phyloP scores from a whole-genome alignment of 305 asterid genomes.

The Fraxinus sp. region DNA sequence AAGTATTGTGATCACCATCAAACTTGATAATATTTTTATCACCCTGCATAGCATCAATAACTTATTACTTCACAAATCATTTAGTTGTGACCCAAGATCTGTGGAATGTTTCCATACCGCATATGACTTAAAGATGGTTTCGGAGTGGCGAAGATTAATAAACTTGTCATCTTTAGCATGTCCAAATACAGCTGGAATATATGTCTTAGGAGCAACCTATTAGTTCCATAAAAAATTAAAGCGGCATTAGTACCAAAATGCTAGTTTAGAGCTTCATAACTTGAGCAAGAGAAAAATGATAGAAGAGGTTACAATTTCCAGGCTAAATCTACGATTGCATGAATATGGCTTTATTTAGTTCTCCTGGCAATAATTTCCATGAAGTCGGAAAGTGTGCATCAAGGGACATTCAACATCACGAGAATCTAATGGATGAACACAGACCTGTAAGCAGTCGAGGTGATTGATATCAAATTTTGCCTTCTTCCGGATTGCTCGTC shows the following conservation, averaged over 20 bases:
- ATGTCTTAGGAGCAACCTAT: slow-evolving; percentile 89
- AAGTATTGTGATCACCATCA: slow-evolving; percentile 96
- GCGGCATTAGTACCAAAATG: slow-evolving; percentile 23
- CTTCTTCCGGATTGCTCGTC: slow-evolving; percentile 81
- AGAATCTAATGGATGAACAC: slow-evolving; percentile 23
- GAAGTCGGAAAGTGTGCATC: background rate
- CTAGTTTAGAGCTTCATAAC: slow-evolving; percentile 15
- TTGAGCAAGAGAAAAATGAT: slow-evolving; percentile 5
- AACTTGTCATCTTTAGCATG: slow-evolving; percentile 95
- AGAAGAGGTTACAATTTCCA: background rate
- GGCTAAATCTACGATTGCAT: background rate
- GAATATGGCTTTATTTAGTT: background rate
- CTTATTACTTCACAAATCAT: slow-evolving; percentile 4
- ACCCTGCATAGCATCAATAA: slow-evolving; percentile 57
- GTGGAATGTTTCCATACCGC: slow-evolving; percentile 45
- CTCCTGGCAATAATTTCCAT: background rate
- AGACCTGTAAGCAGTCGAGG: slow-evolving; percentile 78
- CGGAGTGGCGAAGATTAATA: slow-evolving; percentile 78
- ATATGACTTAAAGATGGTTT: slow-evolving; percentile 70
- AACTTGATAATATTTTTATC: slow-evolving; percentile 91
- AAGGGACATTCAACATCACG: slow-evolving; percentile 23
- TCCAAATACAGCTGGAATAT: slow-evolving; percentile 89
- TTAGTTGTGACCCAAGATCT: slow-evolving; percentile 22
- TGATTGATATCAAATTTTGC: slow-evolving; percentile 88
- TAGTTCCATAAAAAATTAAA: slow-evolving; percentile 20